These are phyloP conservation scores for Scheffersomyces lignicola DNA, from an alignment of 1,139 yeast species.

Conservation along the genomic window DNA sequence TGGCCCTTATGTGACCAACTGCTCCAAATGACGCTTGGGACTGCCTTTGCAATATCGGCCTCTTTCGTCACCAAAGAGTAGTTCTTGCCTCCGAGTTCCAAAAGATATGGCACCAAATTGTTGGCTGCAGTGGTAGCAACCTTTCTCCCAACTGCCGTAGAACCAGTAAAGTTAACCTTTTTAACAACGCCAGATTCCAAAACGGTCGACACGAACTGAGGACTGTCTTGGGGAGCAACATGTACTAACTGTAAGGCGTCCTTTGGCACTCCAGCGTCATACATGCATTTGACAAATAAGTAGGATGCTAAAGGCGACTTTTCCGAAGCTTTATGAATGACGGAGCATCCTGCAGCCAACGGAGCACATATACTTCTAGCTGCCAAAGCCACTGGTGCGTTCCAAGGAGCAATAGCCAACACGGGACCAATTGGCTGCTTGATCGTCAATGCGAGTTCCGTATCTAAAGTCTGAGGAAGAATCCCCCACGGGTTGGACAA, in stretches of 20 bases:
- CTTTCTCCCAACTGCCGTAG: constrained; percentile 35
- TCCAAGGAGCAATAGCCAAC: constrained; percentile 48
- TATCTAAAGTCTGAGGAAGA: constrained; percentile 16
- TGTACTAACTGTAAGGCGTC: constrained; percentile 37
- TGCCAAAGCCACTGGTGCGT: constrained; percentile 45
- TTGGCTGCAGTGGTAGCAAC: constrained; percentile 36
- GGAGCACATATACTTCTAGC: constrained; percentile 44
- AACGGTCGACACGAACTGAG: constrained; percentile 22
- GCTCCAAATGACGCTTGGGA: constrained; percentile 27
- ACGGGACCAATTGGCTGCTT: constrained; percentile 47
- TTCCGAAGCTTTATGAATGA: constrained; percentile 41
- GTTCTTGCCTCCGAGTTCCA: constrained; percentile 50
- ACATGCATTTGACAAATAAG: constrained; percentile 29
- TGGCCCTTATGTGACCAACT: constrained; percentile 48
- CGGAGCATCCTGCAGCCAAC: constrained; percentile 52
- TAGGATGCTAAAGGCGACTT: constrained; percentile 32
- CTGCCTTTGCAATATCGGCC: constrained; percentile 33
- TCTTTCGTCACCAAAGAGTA: constrained; percentile 31
- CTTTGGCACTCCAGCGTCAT: constrained; percentile 41
- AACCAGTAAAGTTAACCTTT: constrained; percentile 47
- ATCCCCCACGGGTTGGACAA: constrained; percentile 24
- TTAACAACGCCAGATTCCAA: constrained; percentile 25
- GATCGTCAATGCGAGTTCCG: constrained; percentile 30
- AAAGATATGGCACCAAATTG: constrained; percentile 34
- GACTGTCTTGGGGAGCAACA: constrained; percentile 25